Base-by-base conservation (phyloP, 306 rosid genomes). In the Cicer yamashitae region DNA sequence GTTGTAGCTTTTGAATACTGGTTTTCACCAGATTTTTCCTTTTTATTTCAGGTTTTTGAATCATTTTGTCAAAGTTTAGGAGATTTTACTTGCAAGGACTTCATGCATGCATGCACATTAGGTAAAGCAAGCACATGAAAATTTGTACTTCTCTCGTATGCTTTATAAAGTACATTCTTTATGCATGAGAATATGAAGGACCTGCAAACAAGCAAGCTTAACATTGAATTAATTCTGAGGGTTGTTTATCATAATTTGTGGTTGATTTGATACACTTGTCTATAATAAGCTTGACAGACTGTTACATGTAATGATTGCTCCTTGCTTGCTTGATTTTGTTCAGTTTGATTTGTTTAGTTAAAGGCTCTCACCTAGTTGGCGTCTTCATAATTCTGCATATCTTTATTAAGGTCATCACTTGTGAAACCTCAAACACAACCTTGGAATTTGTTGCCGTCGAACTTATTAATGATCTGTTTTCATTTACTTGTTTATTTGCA, bases 51-150 rank as follows among this genome's bases (percentile, higher is more conserved):
- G 96, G 92, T 73, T 79, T 77, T 92, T 10, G 41, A 85, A 74
- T 30, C 74, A 54, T 61, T 72, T 41, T 75, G 57, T 48, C 61
- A 77, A 79, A 70, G 78, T 67, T 71, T 68, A 64, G 87, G 84
- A 67, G 84, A 80, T 54, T 75, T 85, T 76, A 82, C 84, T 10
- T 81, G 6, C 39, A 43, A 79, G 75, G 90, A 89, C 83, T 90
- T 90, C 74, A 82, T 87, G 89, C 88, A 83, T 69, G 89, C 89
- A 57, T 87, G 91, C 79, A 78, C 96, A 70, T 73, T 83, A 65
- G 94, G 96, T 90, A 86, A 76, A 81, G 56, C 70, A 62, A 78
- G 40, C 62, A 48, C 37, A 78, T 74, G 63, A 43, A 67, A 53
- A 9, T 4, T 18, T 38, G 38, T 53, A 40, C 69, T 52, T 65